Evolutionary conservation across 805 yeast genomes (phyloP).

Genomic region (Suhomyces canberraensis): DNA sequence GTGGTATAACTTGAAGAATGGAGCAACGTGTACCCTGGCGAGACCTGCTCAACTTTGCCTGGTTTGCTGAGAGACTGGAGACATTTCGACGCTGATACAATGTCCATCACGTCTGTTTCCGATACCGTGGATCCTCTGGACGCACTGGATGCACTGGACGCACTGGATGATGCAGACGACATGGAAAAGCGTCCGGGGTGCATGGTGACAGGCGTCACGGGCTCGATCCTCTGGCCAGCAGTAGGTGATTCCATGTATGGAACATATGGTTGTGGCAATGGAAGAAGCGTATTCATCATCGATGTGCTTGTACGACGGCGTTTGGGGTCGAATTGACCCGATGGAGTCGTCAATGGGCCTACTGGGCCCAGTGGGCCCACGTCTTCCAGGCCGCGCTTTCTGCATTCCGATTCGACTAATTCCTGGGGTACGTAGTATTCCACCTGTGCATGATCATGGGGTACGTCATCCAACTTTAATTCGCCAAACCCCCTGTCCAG

Average conservation of each 20-base stretch:
- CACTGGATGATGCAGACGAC: not conserved
- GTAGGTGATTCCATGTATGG: not conserved
- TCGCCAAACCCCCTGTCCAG: slow-evolving; percentile 63
- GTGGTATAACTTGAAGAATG: no score
- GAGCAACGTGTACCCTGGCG: no score
- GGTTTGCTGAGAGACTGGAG: slow-evolving; percentile 24
- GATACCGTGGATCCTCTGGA: not conserved
- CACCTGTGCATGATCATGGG: slow-evolving; percentile 9
- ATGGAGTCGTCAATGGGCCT: no score
- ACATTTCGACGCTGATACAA: slow-evolving; percentile 36
- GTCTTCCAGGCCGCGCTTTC: not conserved
- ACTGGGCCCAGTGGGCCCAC: not conserved
- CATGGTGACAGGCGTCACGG: slow-evolving; percentile 4
- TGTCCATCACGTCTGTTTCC: slow-evolving; percentile 23
- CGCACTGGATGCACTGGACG: not conserved
- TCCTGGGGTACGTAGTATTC: slow-evolving; percentile 5
- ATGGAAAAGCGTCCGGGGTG: not conserved
- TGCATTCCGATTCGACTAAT: not conserved
- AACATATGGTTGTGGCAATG: slow-evolving; percentile 2
- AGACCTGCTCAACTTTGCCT: no score
- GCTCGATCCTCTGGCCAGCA: slow-evolving; percentile 1
- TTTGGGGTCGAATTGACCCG: not conserved
- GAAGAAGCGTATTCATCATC: slow-evolving; percentile 1
- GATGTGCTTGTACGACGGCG: slow-evolving; percentile 1
- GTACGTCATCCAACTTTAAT: slow-evolving; percentile 41